Base-by-base conservation (phyloP, 441 rosid genomes). In the Macaranga tanarius region DNA sequence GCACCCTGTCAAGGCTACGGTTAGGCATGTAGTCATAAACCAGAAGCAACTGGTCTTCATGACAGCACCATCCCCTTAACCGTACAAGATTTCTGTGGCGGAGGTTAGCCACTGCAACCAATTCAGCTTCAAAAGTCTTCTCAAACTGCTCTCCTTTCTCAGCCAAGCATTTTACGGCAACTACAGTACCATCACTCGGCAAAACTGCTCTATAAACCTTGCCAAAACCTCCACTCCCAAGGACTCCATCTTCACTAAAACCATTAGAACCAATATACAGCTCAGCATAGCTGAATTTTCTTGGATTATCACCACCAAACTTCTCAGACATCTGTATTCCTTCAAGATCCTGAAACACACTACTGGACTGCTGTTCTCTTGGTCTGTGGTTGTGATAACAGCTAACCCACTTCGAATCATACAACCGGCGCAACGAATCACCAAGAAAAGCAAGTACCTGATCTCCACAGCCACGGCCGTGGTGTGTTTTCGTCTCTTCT, bases 11-110 rank as follows among this genome's bases (percentile, higher is more conserved):
- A 28, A 95, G 89, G 85, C 99, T 95, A 13, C 90, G 88, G 58
- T 95, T 92, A 0, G 97, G 97, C 99, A 94, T 94, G 80, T 94
- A 94, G 23, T 94, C 99, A 59, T 95, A 95, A 67, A 95, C 97
- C 19, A 95, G 81, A 7, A 91, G 82, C 81, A 95, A 79, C 80
- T 89, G 92, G 48, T 85, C 97, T 57, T 92, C 96, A 51, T 95
- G 87, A 11, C 86, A 82, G 60, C 97, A 92, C 99, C 99, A 95
- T 0, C 97, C 99, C 50, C 97, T 81, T 55, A 95, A 62, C 54
- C 91, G 85, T 73, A 91, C 99, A 10, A 95, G 97, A 74, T 95
- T 92, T 65, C 95, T 79, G 70, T 95, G 99, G 20, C 99, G 95
- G 7, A 95, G 92, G 73, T 95, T 92, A 38, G 99, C 99, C 19